These are phyloP conservation scores for Simmondsia chinensis DNA, from an alignment of 148 eudicot genomes.

Conservation along the genomic window DNA sequence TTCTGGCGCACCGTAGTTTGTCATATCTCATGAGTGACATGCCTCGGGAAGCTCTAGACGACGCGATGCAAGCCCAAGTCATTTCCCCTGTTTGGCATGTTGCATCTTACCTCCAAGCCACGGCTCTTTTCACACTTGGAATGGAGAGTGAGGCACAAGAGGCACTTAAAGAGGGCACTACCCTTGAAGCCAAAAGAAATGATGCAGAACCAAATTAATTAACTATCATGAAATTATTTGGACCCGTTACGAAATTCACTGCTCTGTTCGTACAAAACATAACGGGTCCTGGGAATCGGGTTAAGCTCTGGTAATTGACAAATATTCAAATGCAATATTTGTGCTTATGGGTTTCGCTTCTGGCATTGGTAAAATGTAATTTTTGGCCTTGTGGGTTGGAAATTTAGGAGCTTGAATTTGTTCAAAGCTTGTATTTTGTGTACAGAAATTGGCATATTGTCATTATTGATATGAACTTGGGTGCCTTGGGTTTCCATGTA, in stretches of 20 bases:
- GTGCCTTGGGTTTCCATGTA: no score
- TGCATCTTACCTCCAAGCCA: slow-evolving; percentile 53
- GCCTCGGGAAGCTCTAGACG: slow-evolving; percentile 55
- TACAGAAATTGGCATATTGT: no score
- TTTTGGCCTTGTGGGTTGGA: no score
- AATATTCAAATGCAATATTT: no score
- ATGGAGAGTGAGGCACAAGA: slow-evolving; percentile 47
- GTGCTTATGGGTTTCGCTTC: no score
- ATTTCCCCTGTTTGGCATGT: slow-evolving; percentile 60
- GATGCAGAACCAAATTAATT: slow-evolving; percentile 16
- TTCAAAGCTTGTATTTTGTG: no score
- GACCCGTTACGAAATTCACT: background rate
- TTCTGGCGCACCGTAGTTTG: slow-evolving; percentile 57
- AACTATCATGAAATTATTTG: background rate
- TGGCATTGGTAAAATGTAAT: no score
- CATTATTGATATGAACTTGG: no score
- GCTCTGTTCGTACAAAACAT: background rate
- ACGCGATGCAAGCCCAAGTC: slow-evolving; percentile 71
- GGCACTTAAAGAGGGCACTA: slow-evolving; percentile 51
- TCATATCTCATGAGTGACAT: slow-evolving; percentile 51
- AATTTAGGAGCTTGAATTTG: no score
- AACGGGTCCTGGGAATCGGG: background rate
- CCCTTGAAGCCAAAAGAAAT: slow-evolving; percentile 41
- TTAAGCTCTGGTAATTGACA: no score
- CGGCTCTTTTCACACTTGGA: slow-evolving; percentile 47